Base-by-base conservation (phyloP, 441 rosid genomes). In the Eutrema salsugineum region DNA sequence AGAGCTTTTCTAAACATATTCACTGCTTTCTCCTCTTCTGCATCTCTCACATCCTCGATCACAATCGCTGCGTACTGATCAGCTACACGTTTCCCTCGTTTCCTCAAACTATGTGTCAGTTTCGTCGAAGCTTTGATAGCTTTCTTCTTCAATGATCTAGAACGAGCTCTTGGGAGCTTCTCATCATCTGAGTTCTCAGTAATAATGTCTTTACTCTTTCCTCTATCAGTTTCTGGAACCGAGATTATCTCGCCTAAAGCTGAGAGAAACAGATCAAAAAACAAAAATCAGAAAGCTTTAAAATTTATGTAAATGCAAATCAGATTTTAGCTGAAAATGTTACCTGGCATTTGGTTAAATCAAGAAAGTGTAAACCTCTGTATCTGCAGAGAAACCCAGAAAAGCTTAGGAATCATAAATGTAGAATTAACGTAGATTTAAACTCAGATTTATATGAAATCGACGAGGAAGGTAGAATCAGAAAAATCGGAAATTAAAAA, bases 81-180 rank as follows among this genome's bases (percentile, higher is more conserved):
- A 3, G 89, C 76, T 8, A 90, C 89, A 12, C 92, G 87, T 75
- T 73, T 85, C 56, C 88, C 81, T 8, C 96, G 85, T 85, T 88
- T 94, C 72, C 84, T 85, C 0, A 94, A 78, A 50, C 87, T 85
- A 56, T 89, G 92, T 1, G 93, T 84, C 19, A 89, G 58, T 80
- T 74, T 88, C 5, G 84, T 83, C 1, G 98, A 91, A 38, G 98
- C 97, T 77, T 78, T 87, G 83, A 84, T 86, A 6, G 97, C 96
- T 76, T 85, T 90, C 82, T 85, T 90, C 83, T 80, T 91, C 11
- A 88, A 66, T 51, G 86, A 84, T 81, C 87, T 84, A 47, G 79
- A 80, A 68, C 83, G 83, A n/a, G 58, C 33, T 66, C 88, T 80
- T 67, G 88, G 81, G 43, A 59, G 19, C 72, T 77, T 87, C 67